Evolutionary conservation across 345 rosid genomes (phyloP).

Genomic region (Cardamine chenopodiifolia): DNA sequence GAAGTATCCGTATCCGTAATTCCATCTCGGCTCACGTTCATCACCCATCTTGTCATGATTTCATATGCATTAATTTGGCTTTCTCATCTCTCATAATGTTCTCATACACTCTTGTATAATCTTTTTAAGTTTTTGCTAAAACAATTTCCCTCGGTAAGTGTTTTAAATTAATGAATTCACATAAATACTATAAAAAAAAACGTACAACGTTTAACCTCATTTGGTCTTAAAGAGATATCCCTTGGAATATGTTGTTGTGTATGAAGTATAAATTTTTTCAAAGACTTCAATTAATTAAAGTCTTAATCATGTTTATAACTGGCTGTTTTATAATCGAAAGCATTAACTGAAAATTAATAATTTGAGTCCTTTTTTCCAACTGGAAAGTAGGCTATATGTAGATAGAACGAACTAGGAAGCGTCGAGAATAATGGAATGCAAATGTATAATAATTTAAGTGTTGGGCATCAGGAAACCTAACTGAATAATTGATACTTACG

Average conservation of each 20-base stretch:
- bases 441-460: constrained; percentile 32
- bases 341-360: constrained; percentile 5
- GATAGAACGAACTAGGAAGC: constrained; percentile 27
- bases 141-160: neutral
- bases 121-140: neutral
- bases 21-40: too few relatives aligned
- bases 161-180: neutral
- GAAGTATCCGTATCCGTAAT: too few relatives aligned
- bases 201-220: neutral
- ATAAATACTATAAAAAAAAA: neutral
- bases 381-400: constrained; percentile 36
- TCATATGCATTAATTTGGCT: neutral
- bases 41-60: too few relatives aligned
- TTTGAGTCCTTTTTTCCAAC: constrained; percentile 15
- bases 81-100: neutral
- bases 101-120: neutral
- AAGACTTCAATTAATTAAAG: neutral
- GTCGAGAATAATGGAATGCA: constrained; percentile 26
- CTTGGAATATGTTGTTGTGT: neutral
- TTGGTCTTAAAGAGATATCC: neutral
- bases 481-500: constrained; percentile 33
- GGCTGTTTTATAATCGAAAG: neutral
- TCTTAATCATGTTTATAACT: constrained; percentile 2
- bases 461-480: constrained; percentile 43
- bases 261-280: neutral